A percentile compares a stretch with the other conserved stretches of the same genome.
phyloP scores from a whole-genome alignment of 768 basidiomycete genomes.

The Hirschioporus abietinus region DNA sequence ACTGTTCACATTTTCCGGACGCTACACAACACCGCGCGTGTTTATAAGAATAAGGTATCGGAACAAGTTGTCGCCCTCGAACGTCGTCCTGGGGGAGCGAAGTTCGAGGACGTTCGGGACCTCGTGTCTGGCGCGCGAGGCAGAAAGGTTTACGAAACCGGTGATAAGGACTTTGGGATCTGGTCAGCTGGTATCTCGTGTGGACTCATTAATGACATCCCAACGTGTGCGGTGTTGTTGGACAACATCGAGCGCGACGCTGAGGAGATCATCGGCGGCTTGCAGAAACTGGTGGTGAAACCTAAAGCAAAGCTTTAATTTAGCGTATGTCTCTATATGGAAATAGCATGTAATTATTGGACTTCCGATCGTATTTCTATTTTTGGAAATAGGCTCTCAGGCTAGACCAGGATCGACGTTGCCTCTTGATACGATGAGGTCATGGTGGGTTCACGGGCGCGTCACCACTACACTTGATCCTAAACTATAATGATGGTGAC shows the following conservation, averaged over 20 bases:
- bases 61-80: slow-evolving; percentile 84
- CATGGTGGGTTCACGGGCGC: background rate
- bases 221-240: slow-evolving; percentile 72
- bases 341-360: background rate
- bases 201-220: slow-evolving; percentile 79
- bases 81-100: slow-evolving; percentile 72
- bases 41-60: slow-evolving; percentile 81
- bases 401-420: background rate
- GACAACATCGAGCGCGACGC: slow-evolving; percentile 67
- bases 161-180: slow-evolving; percentile 83
- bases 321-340: background rate
- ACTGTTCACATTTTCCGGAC: slow-evolving; percentile 91
- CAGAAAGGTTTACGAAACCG: slow-evolving; percentile 70
- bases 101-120: slow-evolving; percentile 81
- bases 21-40: slow-evolving; percentile 76
- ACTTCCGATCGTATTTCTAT: background rate
- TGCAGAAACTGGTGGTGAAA: slow-evolving; percentile 28
- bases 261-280: slow-evolving; percentile 53
- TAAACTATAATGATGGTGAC: background rate
- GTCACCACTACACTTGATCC: background rate
- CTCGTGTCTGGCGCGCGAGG: slow-evolving; percentile 71
- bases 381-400: background rate
- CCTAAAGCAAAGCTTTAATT: slow-evolving; percentile 16
- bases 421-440: background rate
- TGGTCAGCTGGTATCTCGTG: slow-evolving; percentile 68